phyloP scores from a whole-genome alignment of 2,329 filamentous ascomycete genomes.

The Xylariaceae sp. region DNA sequence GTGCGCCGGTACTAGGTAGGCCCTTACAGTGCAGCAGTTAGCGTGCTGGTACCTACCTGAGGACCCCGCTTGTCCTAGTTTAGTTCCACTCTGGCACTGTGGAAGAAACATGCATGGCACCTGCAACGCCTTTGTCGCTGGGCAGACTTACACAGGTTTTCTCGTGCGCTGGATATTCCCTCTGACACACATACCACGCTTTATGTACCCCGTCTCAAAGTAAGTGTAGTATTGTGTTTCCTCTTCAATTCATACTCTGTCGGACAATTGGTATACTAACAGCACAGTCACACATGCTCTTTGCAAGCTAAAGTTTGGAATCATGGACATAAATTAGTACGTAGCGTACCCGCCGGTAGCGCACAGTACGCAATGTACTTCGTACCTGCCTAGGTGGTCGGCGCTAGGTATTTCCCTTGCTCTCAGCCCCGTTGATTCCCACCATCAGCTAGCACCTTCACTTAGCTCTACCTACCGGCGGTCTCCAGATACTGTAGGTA shows the following conservation, averaged over 20 bases:
- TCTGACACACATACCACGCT: no score
- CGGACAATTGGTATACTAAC: no score
- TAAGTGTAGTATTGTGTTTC: no score
- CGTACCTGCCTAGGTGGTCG: neutral
- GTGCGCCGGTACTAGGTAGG: no score
- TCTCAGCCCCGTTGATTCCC: neutral
- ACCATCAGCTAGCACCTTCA: neutral
- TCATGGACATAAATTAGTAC: no score
- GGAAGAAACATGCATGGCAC: constrained; percentile 18
- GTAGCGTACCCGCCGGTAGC: no score
- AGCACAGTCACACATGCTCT: no score
- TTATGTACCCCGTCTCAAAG: no score
- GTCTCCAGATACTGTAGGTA: neutral
- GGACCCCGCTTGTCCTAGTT: constrained; percentile 2
- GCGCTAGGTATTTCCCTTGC: neutral
- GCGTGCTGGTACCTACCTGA: neutral
- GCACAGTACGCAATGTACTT: neutral
- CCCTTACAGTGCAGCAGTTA: neutral
- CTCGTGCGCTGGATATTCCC: neutral
- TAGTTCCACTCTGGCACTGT: constrained; percentile 18
- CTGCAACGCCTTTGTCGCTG: neutral
- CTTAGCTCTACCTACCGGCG: neutral
- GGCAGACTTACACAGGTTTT: neutral
- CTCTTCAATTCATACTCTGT: no score
- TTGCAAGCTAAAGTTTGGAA: no score